Evolutionary conservation across 2,329 filamentous ascomycete species (phyloP).

Genomic region (Neospermospora avenae): DNA sequence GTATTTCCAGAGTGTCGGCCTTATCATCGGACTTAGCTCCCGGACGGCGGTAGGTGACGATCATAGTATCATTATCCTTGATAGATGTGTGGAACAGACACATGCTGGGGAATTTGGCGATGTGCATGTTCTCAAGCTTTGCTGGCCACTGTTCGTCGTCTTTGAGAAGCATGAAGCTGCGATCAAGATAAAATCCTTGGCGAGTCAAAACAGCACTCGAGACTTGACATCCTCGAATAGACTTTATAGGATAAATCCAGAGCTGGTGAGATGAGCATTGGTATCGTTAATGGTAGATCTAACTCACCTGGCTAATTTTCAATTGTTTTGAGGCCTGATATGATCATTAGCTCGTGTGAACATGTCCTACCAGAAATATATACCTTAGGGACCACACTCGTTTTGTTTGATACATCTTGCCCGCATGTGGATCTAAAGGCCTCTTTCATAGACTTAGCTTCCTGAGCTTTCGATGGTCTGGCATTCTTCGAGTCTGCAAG

Average conservation of each 20-base stretch:
- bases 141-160: conserved; percentile 39
- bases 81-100: conserved; percentile 62
- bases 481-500: conserved; percentile 7
- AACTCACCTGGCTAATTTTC: conserved; percentile 26
- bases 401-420: not conserved
- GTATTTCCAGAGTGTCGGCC: conserved; percentile 46
- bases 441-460: conserved; percentile 21
- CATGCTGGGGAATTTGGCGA: conserved; percentile 55
- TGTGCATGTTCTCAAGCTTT: conserved; percentile 54
- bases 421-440: conserved; percentile 15
- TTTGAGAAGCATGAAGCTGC: conserved; percentile 67
- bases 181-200: conserved; percentile 64
- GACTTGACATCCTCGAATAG: conserved; percentile 59
- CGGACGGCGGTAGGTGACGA: conserved; percentile 40
- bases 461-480: conserved; percentile 11
- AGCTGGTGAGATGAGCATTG: conserved; percentile 42
- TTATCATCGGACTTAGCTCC: not conserved
- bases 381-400: not conserved
- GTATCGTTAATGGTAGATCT: not conserved
- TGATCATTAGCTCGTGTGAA: not conserved
- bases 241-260: conserved; percentile 73
- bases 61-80: conserved; percentile 37
- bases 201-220: conserved; percentile 50
- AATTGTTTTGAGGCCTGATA: conserved; percentile 12
- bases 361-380: not conserved